Conservation (phyloP, 768 basidiomycete genomes). For the Leccinum truebloodii region DNA sequence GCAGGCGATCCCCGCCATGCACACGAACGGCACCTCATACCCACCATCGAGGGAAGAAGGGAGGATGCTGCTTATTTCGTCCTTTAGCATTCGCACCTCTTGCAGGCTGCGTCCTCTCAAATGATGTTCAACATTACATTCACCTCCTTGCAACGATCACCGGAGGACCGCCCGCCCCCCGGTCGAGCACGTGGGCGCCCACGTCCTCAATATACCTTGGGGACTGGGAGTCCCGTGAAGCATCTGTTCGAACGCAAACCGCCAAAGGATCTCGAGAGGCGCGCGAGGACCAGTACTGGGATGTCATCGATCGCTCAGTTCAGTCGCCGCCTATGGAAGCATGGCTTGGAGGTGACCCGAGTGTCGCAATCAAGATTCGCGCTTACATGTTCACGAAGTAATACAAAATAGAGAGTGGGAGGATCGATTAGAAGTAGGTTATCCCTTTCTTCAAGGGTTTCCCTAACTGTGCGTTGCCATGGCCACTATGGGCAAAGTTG, state of each 20-base stretch:
- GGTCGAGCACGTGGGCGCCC: constrained; percentile 55
- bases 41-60: constrained; percentile 48
- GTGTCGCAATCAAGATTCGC: constrained; percentile 83
- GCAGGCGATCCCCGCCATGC: constrained; percentile 93
- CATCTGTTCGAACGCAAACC: constrained; percentile 54
- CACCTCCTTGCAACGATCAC: constrained; percentile 78
- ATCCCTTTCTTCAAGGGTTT: not conserved
- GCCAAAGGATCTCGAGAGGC: constrained; percentile 77
- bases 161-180: constrained; percentile 68
- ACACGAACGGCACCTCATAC: constrained; percentile 92
- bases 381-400: constrained; percentile 83
- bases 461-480: constrained; percentile 7
- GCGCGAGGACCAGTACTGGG: constrained; percentile 88
- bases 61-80: not conserved
- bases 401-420: constrained; percentile 82
- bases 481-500: constrained; percentile 88
- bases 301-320: constrained; percentile 78
- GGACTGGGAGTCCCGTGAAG: too few relatives aligned
- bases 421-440: constrained; percentile 78
- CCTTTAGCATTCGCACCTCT: constrained; percentile 5
- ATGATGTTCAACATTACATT: constrained; percentile 71
- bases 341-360: constrained; percentile 87
- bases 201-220: constrained; percentile 41
- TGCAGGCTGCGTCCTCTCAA: constrained; percentile 53
- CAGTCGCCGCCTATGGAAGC: constrained; percentile 84